A percentile compares a stretch with the other conserved stretches of the same genome.
phyloP scores from a whole-genome alignment of 148 eudicot species.

The Salicornia ramosissima region DNA sequence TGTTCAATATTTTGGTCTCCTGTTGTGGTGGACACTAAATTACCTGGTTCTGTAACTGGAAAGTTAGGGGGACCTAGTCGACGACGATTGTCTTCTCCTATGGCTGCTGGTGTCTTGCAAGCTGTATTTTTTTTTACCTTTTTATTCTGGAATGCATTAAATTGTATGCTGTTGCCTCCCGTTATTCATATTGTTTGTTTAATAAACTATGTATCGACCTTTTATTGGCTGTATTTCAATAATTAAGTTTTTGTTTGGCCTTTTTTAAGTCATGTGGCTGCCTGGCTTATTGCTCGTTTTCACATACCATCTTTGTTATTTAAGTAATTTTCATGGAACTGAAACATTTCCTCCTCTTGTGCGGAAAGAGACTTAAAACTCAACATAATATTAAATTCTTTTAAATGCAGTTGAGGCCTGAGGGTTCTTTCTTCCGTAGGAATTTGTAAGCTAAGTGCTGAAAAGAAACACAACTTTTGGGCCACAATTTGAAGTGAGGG shows the following conservation, averaged over 20 bases:
- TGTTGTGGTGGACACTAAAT: slow-evolving; percentile 34
- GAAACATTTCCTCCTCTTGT: too few relatives aligned
- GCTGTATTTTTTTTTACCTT: slow-evolving; percentile 52
- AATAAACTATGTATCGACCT: not conserved
- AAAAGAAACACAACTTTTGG: too few relatives aligned
- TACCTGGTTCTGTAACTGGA: slow-evolving; percentile 76
- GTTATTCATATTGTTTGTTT: not conserved
- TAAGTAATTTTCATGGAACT: too few relatives aligned
- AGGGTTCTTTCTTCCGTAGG: not conserved
- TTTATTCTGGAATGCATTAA: not conserved
- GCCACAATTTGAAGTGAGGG: too few relatives aligned
- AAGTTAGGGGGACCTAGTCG: slow-evolving; percentile 96
- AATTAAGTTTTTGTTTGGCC: not conserved
- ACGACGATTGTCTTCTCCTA: slow-evolving; percentile 60
- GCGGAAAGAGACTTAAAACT: too few relatives aligned
- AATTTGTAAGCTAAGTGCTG: too few relatives aligned
- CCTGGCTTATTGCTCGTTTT: not conserved
- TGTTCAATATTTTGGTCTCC: slow-evolving; percentile 65
- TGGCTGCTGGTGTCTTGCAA: slow-evolving; percentile 64
- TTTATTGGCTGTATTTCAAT: not conserved
- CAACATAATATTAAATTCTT: not conserved
- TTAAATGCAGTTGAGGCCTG: not conserved
- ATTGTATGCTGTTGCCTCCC: slow-evolving; percentile 13
- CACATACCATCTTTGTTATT: not conserved
- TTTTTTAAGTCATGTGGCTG: not conserved